phyloP scores from a whole-genome alignment of 495 filamentous ascomycete genomes.

The Cercophora samala region DNA sequence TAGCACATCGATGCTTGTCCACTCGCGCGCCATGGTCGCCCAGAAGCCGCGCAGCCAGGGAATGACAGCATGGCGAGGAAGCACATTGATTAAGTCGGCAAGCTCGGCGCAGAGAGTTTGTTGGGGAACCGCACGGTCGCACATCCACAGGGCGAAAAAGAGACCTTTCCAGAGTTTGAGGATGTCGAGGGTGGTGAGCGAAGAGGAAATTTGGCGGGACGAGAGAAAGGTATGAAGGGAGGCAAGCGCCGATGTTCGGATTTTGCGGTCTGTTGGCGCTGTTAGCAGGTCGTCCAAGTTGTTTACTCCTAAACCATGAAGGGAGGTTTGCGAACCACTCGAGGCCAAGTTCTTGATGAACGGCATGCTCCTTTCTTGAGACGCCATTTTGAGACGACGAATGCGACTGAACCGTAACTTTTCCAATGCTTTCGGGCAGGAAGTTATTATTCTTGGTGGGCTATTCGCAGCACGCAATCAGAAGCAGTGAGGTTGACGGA shows the following conservation, averaged over 20 bases:
- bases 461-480: neutral
- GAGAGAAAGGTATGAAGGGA: conserved; percentile 79
- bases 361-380: conserved; percentile 45
- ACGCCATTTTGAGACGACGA: conserved; percentile 37
- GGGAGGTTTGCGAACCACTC: conserved; percentile 37
- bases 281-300: neutral
- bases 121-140: conserved; percentile 80
- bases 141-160: conserved; percentile 96
- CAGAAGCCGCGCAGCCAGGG: conserved; percentile 77
- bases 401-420: neutral
- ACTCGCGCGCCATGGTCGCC: conserved; percentile 81
- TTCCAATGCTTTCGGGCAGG: neutral
- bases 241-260: conserved; percentile 73
- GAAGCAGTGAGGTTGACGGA: neutral
- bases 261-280: conserved; percentile 63
- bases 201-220: conserved; percentile 47
- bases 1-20: conserved; percentile 74
- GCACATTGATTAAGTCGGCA: conserved; percentile 63
- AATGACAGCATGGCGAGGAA: conserved; percentile 59
- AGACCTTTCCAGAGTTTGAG: conserved; percentile 96
- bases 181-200: conserved; percentile 68
- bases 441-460: neutral
- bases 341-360: conserved; percentile 53
- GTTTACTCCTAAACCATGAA: neutral
- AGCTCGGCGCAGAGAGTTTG: conserved; percentile 78